These are phyloP conservation scores for Paraphysoderma sedebokerense DNA, from an alignment of 371 early-diverging fungal species.

Conservation along the genomic window DNA sequence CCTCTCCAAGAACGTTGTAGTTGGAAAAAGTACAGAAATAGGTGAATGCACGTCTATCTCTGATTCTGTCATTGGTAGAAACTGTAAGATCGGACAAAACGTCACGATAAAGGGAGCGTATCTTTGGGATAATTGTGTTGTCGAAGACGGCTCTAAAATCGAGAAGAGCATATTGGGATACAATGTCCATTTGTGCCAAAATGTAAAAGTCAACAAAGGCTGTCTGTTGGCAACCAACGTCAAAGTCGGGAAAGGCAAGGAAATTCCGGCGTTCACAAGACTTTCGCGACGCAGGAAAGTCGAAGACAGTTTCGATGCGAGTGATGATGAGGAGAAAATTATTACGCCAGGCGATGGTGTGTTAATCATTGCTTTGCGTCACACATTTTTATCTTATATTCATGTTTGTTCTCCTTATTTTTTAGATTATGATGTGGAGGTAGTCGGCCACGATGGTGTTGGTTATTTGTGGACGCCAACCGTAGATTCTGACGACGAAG, in stretches of 20 bases:
- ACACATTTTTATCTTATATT: background rate
- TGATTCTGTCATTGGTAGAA: constrained; percentile 65
- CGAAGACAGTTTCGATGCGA: too few relatives aligned
- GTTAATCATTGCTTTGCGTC: too few relatives aligned
- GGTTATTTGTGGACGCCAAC: constrained; percentile 27
- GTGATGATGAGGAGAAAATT: too few relatives aligned
- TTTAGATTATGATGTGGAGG: constrained; percentile 9
- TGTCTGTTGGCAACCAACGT: constrained; percentile 40
- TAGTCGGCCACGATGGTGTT: constrained; percentile 19
- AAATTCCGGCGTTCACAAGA: constrained; percentile 48
- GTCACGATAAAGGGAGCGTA: constrained; percentile 63
- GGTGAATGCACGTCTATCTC: constrained; percentile 51
- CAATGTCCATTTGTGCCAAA: constrained; percentile 39
- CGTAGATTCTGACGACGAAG: constrained; percentile 22
- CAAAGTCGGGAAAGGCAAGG: constrained; percentile 54
- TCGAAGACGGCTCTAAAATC: constrained; percentile 46
- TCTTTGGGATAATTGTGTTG: constrained; percentile 58
- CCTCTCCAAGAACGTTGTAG: constrained; percentile 61
- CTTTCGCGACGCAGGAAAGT: too few relatives aligned
- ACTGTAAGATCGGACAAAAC: constrained; percentile 56
- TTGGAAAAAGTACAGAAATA: constrained; percentile 58
- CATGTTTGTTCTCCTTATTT: background rate
- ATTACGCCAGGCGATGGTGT: too few relatives aligned
- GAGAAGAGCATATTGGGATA: constrained; percentile 54
- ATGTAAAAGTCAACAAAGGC: constrained; percentile 43